Evolutionary conservation across 805 yeast species (phyloP).

Genomic region (Yamadazyma paraphyllophila): DNA sequence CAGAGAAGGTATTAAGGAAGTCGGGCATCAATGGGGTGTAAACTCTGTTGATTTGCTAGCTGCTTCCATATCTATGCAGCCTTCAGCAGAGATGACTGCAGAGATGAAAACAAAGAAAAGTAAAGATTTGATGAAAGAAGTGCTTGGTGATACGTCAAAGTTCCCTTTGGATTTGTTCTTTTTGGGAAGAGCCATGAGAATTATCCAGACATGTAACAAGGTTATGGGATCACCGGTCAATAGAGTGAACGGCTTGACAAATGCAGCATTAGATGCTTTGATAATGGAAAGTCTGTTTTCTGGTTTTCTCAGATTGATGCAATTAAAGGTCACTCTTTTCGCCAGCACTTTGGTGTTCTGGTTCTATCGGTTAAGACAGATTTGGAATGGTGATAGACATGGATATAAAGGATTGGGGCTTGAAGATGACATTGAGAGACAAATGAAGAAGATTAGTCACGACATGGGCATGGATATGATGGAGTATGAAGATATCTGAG

Average conservation of each 20-base stretch:
- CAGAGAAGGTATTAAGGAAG: conserved; percentile 41
- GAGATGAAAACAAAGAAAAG: conserved; percentile 12
- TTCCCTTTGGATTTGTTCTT: conserved; percentile 68
- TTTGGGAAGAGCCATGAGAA: conserved; percentile 68
- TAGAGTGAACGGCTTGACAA: conserved; percentile 60
- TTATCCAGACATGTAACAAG: conserved; percentile 68
- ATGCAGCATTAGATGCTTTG: conserved; percentile 45
- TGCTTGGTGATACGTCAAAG: conserved; percentile 59
- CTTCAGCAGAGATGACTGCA: conserved; percentile 24
- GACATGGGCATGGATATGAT: conserved; percentile 38
- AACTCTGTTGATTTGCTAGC: conserved; percentile 62
- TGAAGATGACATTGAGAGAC: conserved; percentile 47
- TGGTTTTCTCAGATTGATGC: conserved; percentile 12
- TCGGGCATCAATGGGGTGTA: conserved; percentile 67
- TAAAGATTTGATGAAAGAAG: conserved; percentile 49
- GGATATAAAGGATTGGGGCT: conserved; percentile 35
- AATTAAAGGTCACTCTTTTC: conserved; percentile 23
- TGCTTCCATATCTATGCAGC: conserved; percentile 51
- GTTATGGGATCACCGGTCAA: conserved; percentile 72
- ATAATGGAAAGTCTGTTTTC: conserved; percentile 12
- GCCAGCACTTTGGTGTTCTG: conserved; percentile 33
- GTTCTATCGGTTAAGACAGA: conserved; percentile 31
- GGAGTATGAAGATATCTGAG: neutral
- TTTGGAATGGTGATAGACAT: conserved; percentile 28
- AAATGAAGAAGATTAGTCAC: conserved; percentile 41